Base-by-base conservation (phyloP, 2,329 filamentous ascomycete genomes). In the Talaromyces rugulosus region DNA sequence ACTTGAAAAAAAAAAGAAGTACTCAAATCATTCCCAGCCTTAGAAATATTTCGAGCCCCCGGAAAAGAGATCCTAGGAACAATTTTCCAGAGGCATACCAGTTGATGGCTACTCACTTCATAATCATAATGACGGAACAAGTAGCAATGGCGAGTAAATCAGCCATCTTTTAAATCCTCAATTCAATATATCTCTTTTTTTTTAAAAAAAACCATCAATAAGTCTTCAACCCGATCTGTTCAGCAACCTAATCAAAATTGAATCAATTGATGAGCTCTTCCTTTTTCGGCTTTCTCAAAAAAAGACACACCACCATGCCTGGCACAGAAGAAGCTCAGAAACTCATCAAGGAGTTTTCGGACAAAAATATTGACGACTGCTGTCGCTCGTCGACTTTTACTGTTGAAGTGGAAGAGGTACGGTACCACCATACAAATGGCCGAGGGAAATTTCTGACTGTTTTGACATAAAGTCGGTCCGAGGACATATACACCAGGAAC, bases 401-500 rank as follows among this genome's bases (percentile, higher is more conserved):
- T 12, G 33, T 54, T 34, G 64, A 67, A 18, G 42, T 67, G 2
- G 65, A 67, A 47, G 66, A 67, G 54, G 66, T 67, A 51, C 31
- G 31, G 16, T n/a, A n/a, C 23, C 14, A 6, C n/a, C 34, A 9
- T 58, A 11, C 8, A 12, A 27, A 18, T 9, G 5, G 31, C 3
- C 4, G 11, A 23, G 30, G 4, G 16, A 18, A 56, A 44, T 34
- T n/a, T 14, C 18, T 9, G n/a, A 53, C 30, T 40, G 1, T 51
- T 52, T 14, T n/a, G 5, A 36, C 28, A 8, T 1, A 6, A 40
- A 69, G 68, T 67, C 67, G 18, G 50, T 69, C 23, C 57, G 68
- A 61, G 68, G 67, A 14, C 67, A 69, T 52, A 68, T 69, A 31
- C 66, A 67, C 33, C 50, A 67, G 40, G 58, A 68, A 56, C 63